Percentiles rank a stretch among this genome's conserved stretches.
Evolutionary conservation across 257 asterid genomes (phyloP).

Genomic region (Rauvolfia tetraphylla): DNA sequence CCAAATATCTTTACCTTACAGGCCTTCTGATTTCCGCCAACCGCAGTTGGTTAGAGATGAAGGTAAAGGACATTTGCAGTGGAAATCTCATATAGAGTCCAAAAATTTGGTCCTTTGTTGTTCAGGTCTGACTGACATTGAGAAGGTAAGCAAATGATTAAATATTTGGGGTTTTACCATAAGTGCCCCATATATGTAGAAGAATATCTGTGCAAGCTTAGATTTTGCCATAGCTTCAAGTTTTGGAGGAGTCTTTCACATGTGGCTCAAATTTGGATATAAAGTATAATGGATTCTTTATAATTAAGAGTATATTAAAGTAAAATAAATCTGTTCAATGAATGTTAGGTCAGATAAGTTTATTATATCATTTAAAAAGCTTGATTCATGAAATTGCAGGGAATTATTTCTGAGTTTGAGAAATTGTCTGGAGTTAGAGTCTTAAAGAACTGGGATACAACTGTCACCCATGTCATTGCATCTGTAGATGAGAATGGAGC

Average conservation of each 20-base stretch:
- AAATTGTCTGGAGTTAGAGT: conserved; percentile 44
- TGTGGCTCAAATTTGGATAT: not conserved
- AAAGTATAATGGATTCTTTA: not conserved
- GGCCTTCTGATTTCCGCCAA: conserved; percentile 33
- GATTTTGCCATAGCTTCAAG: not conserved
- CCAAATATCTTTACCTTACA: conserved; percentile 19
- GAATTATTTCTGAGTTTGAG: conserved; percentile 44
- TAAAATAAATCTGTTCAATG: not conserved
- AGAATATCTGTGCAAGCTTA: not conserved
- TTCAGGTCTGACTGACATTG: conserved; percentile 63
- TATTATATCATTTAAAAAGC: not conserved
- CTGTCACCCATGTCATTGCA: conserved; percentile 82
- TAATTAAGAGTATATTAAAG: not conserved
- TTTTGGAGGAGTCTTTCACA: not conserved
- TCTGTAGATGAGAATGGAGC: conserved; percentile 77
- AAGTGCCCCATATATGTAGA: not conserved
- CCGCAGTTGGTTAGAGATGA: conserved; percentile 30
- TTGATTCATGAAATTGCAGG: conserved; percentile 42
- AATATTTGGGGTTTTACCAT: not conserved
- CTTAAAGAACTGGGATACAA: conserved; percentile 69
- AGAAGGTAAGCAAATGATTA: conserved; percentile 52
- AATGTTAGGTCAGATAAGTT: not conserved
- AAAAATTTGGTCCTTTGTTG: conserved; percentile 63
- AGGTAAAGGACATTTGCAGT: conserved; percentile 25
- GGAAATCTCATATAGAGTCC: conserved; percentile 48